A percentile compares a stretch with the other conserved stretches of the same genome.
Conservation (phyloP, 192 early-diverging fungal genomes). For the Funneliformis mosseae region DNA sequence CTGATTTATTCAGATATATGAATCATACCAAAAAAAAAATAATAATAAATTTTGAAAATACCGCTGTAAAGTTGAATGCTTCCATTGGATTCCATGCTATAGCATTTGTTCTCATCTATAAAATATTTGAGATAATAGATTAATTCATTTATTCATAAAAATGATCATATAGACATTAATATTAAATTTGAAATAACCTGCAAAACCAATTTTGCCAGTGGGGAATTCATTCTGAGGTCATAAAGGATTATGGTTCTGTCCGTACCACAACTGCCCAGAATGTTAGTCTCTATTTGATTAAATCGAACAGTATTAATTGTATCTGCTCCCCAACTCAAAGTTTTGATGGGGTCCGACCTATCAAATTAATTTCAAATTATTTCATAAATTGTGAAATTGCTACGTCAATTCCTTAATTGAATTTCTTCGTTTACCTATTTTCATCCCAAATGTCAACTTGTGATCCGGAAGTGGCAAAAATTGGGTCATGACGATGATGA, state of each 20-base stretch:
- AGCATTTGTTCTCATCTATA: constrained; percentile 85
- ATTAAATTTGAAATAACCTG: constrained; percentile 43
- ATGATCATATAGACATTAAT: not conserved
- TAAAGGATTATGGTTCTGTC: constrained; percentile 95
- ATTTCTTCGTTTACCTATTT: constrained; percentile 34
- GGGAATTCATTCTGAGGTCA: constrained; percentile 86
- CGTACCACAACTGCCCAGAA: constrained; percentile 90
- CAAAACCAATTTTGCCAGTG: constrained; percentile 85
- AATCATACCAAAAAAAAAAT: constrained; percentile 4
- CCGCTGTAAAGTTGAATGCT: constrained; percentile 89
- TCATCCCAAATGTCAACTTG: constrained; percentile 96
- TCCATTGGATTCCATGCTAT: constrained; percentile 99
- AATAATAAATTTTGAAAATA: constrained; percentile 29
- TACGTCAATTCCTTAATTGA: not conserved
- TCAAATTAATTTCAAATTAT: not conserved
- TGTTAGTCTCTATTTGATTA: constrained; percentile 94
- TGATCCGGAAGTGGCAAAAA: constrained; percentile 90
- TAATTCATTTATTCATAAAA: not conserved
- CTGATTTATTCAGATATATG: not conserved
- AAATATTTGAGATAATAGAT: constrained; percentile 21
- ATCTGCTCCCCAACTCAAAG: constrained; percentile 92
- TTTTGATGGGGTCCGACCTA: constrained; percentile 80
- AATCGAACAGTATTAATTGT: constrained; percentile 93
- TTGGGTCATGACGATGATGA: constrained; percentile 81
- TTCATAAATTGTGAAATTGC: not conserved